phyloP scores from a whole-genome alignment of 2,329 filamentous ascomycete genomes.

The Apiospora rasikravindrae region DNA sequence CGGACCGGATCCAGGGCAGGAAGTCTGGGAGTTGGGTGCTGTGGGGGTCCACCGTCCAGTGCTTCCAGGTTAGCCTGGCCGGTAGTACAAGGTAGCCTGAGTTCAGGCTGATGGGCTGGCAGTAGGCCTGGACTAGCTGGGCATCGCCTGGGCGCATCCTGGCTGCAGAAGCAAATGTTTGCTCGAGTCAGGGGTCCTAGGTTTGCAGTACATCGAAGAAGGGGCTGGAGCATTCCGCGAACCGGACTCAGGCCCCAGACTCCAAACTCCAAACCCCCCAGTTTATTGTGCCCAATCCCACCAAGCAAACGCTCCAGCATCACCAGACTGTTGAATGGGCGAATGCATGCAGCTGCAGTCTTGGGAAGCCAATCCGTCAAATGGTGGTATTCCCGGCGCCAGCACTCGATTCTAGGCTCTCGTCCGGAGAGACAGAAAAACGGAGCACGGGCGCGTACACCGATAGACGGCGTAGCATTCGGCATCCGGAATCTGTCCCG shows the following conservation, averaged over 20 bases:
- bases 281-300: neutral
- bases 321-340: neutral
- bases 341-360: neutral
- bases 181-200: constrained; percentile 5
- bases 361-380: neutral
- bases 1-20: constrained; percentile 11
- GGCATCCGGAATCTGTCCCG: constrained; percentile 11
- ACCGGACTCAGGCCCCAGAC: neutral
- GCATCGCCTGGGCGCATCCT: neutral
- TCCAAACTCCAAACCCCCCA: no score
- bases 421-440: neutral
- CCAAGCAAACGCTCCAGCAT: neutral
- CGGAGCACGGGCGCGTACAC: constrained; percentile 14
- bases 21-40: no score
- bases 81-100: neutral
- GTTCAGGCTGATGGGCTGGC: neutral
- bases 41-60: neutral
- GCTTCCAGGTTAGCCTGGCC: constrained; percentile 5
- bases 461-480: constrained; percentile 9
- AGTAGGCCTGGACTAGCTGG: neutral
- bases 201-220: neutral
- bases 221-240: neutral
- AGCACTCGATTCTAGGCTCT: neutral
- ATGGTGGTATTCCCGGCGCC: neutral
- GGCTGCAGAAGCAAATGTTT: neutral